These are phyloP conservation scores for Picea sitchensis DNA, from an alignment of 75 land plant species.

Conservation along the genomic window DNA sequence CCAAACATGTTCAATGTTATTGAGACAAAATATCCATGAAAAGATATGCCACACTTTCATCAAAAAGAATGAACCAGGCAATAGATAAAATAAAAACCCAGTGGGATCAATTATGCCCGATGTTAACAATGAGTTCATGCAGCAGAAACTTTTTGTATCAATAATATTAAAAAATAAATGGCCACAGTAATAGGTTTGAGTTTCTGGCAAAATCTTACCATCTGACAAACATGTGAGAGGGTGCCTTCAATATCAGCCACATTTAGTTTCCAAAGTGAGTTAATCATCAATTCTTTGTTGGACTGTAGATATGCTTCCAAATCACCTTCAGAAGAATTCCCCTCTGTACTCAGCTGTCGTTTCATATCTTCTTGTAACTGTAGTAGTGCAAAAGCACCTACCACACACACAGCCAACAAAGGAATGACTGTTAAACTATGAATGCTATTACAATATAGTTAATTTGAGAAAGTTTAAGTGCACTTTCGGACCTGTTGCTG, in stretches of 20 bases:
- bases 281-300: slow-evolving; percentile 62
- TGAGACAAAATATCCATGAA: background rate
- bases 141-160: background rate
- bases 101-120: background rate
- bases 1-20: background rate
- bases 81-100: background rate
- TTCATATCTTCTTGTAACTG: slow-evolving; percentile 92
- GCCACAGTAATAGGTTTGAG: background rate
- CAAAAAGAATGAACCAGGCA: background rate
- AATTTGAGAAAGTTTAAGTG: background rate
- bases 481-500: slow-evolving; percentile 63
- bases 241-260: slow-evolving; percentile 82
- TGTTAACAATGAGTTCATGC: background rate
- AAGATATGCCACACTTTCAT: too few species aligned
- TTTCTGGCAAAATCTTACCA: slow-evolving; percentile 35
- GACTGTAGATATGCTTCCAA: slow-evolving; percentile 61
- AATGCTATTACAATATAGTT: background rate
- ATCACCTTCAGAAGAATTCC: slow-evolving; percentile 52
- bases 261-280: slow-evolving; percentile 76
- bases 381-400: slow-evolving; percentile 82
- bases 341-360: slow-evolving; percentile 53
- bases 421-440: background rate
- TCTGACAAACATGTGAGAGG: slow-evolving; percentile 67
- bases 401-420: slow-evolving; percentile 1
- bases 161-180: background rate